Evolutionary conservation across 1,139 yeast species (phyloP), one percentile per base, ranked within the genome.

Genomic region (Saccharomyces uvarum): DNA sequence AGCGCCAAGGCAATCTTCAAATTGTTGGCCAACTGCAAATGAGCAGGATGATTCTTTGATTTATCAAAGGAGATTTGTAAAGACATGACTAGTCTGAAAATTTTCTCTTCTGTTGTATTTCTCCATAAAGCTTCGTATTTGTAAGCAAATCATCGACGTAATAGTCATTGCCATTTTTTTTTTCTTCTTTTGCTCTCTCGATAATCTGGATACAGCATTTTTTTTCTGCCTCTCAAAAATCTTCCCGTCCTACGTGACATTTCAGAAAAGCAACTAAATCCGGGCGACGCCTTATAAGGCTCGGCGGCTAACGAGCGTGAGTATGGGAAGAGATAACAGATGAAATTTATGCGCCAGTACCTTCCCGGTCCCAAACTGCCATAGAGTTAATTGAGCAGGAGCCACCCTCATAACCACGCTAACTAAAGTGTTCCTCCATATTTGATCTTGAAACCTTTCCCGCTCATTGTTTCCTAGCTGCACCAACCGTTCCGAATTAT

Each of bases 1-100:
- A 61, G 69, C 1, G 88, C 88, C 54, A 85, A 71, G 11, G 84
- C 73, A 41, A 84, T 68, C 70, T 85, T 85, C 63, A 86, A 71
- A 69, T 85, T 85, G 66, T 75, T 77, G 24, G 80, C 77, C 42
- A 82, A 70, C 19, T 81, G 77, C 49, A 73, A 57, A 9, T 68
- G 60, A 13, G 73, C 48, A n/a, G 56, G 21, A 24, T 57, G 59
- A 21, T 51, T 69, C 54, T 72, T 73, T 29, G 76, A 75, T 57
- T 72, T 75, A 56, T 77, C 79, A 55, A 75, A 75, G 57, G 70
- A 73, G n/a, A 80, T 54, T 56, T 75, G 68, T 29, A 73, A 42
- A n/a, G 69, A 54, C 73, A 70, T 70, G 2, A 14, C 57, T 2
- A 19, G 9, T 49, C 14, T 11, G 24, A 31, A 16, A n/a, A 13